These are phyloP conservation scores for Blastocladiella britannica DNA, from an alignment of 192 early-diverging fungal species.

Conservation along the genomic window DNA sequence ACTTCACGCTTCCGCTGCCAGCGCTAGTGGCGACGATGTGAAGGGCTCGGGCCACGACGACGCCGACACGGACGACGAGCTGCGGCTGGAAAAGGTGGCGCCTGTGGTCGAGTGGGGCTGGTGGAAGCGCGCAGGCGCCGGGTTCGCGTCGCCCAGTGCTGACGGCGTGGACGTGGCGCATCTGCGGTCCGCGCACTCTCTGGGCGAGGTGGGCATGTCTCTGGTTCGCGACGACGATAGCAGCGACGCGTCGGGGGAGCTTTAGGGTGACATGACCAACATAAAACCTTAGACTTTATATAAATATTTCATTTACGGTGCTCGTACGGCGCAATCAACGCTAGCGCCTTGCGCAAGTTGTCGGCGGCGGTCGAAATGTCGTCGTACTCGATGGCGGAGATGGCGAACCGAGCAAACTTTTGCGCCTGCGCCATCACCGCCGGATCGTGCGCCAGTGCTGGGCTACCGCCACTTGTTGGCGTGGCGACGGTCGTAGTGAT, in stretches of 20 bases:
- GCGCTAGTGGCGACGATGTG: no score
- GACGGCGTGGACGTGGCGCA: not conserved
- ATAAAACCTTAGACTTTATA: no score
- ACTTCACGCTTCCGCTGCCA: no score
- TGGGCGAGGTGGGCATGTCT: not conserved
- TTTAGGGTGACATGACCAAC: no score
- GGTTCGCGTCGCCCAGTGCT: not conserved
- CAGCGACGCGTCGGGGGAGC: no score
- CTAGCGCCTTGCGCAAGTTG: slow-evolving; percentile 48
- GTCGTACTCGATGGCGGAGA: slow-evolving; percentile 85
- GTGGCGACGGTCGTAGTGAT: slow-evolving; percentile 8
- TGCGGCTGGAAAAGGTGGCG: not conserved
- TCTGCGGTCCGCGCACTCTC: not conserved
- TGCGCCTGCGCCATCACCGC: slow-evolving; percentile 42
- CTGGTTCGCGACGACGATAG: not conserved
- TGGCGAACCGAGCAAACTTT: slow-evolving; percentile 77
- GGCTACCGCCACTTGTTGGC: slow-evolving; percentile 4
- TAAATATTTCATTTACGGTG: no score
- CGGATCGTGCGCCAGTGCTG: slow-evolving; percentile 15
- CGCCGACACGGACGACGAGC: not conserved
- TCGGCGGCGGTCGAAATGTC: slow-evolving; percentile 71
- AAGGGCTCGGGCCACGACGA: not conserved
- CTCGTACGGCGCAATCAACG: slow-evolving; percentile 11
- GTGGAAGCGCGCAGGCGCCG: not conserved
- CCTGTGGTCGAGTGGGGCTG: not conserved